A percentile compares a stretch with the other conserved stretches of the same genome.
Evolutionary conservation across 2,329 filamentous ascomycete species (phyloP).

Genomic region (Phaeoacremonium minimum): DNA sequence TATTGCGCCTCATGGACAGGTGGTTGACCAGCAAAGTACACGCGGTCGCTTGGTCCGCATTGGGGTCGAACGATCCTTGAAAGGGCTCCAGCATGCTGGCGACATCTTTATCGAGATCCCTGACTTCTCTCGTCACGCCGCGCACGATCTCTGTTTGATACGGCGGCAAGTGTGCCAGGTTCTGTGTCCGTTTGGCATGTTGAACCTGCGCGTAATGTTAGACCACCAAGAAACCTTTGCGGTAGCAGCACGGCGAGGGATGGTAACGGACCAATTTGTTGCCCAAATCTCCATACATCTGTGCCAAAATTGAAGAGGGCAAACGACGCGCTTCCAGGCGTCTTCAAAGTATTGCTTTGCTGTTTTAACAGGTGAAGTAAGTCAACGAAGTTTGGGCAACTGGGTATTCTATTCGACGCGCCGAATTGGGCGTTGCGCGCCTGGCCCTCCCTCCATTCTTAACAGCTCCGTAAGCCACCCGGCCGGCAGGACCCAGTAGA

Average conservation of each 20-base stretch:
- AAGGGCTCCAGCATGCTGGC: conserved; percentile 75
- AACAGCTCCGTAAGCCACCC: too few relatives aligned
- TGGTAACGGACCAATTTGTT: conserved; percentile 67
- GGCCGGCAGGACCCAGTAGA: too few relatives aligned
- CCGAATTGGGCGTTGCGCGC: too few relatives aligned
- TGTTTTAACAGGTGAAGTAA: too few relatives aligned
- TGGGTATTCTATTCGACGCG: too few relatives aligned
- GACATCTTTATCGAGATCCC: conserved; percentile 87
- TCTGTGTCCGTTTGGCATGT: conserved; percentile 92
- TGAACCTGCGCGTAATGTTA: conserved; percentile 59
- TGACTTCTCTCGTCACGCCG: conserved; percentile 82
- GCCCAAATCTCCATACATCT: conserved; percentile 84
- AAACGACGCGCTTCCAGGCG: too few relatives aligned
- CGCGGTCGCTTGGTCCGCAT: conserved; percentile 75
- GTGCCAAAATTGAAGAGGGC: too few relatives aligned
- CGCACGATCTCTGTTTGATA: conserved; percentile 93
- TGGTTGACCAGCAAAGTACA: conserved; percentile 91
- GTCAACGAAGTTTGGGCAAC: too few relatives aligned
- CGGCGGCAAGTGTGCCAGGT: conserved; percentile 77
- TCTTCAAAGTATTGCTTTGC: too few relatives aligned
- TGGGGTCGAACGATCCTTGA: conserved; percentile 79
- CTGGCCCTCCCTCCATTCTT: too few relatives aligned
- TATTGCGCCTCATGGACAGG: conserved; percentile 91
- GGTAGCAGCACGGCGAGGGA: conserved; percentile 1
- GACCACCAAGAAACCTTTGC: conserved; percentile 10